Evolutionary conservation across 2,329 filamentous ascomycete genomes (phyloP).

Genomic region (Ascocoryne sarcoides): DNA sequence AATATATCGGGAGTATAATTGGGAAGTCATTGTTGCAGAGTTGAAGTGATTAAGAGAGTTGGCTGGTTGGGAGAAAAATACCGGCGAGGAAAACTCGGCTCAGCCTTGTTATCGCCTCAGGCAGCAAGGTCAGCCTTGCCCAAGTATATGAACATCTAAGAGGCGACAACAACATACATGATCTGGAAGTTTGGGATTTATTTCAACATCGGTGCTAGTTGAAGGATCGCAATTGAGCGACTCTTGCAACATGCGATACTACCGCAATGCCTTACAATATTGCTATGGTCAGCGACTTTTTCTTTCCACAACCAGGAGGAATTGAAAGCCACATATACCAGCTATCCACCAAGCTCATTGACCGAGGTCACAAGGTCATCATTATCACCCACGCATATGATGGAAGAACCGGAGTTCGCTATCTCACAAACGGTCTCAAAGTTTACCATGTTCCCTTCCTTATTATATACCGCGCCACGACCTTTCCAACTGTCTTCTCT

Average conservation of each 20-base stretch:
- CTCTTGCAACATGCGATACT: background rate
- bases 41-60: background rate
- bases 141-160: no score
- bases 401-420: conserved; percentile 83
- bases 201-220: no score
- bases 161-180: no score
- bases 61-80: no score
- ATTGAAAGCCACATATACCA: conserved; percentile 99
- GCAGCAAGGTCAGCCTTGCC: no score
- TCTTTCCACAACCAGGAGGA: conserved; percentile 94
- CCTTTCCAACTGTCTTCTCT: conserved; percentile 94
- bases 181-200: no score
- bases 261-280: conserved; percentile 48
- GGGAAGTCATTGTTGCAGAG: conserved; percentile 15
- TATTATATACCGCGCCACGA: conserved; percentile 87
- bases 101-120: no score
- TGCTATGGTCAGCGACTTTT: conserved; percentile 97
- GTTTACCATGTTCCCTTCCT: conserved; percentile 97
- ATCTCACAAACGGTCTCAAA: conserved; percentile 94
- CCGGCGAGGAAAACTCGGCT: no score
- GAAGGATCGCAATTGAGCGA: no score
- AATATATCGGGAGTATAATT: conserved; percentile 26
- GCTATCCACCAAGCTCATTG: conserved; percentile 88
- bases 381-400: conserved; percentile 95
- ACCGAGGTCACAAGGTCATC: conserved; percentile 95